Base-by-base conservation (phyloP, 2,329 filamentous ascomycete genomes). In the Cladophialophora carrionii region DNA sequence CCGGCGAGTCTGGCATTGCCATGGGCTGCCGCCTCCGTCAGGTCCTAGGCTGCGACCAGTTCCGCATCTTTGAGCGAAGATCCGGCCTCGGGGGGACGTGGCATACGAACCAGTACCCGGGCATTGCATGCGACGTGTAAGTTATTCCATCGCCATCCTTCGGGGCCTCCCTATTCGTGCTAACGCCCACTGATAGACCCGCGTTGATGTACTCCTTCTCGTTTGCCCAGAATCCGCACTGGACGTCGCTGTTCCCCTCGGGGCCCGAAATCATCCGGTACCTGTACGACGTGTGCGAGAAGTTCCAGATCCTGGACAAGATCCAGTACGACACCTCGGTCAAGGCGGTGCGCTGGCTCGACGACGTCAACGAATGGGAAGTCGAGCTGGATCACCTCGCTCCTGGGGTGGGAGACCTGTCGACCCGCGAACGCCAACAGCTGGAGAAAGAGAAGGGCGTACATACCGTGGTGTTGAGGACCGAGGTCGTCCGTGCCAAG, bases 41-140 rank as follows among this genome's bases (percentile, higher is more conserved):
- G 20, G 81, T 82, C 73, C 80, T 88, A 49, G 81, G 80, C 32
- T 85, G 86, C 61, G 81, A 83, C 66, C 85, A 88, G 65, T 82
- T 89, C 70, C 78, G 79, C 31, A 81, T 89, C 71, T 88, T 88
- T 65, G 87, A 89, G 26, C 79, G 83, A 12, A 78, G 85, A 66
- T 76, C 78, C 3, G 81, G 82, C 2, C 78, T 88, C 51, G 87
- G 87, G 34, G 87, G 87, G 7, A 88, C 87, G 1, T 90, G 87
- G 87, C 82, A 81, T 74, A 82, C 82, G 52, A 89, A 88, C 72
- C 78, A 80, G 34, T 89, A 89, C 73, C 87, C 84, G 9, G 83
- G 83, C 73, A 76, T 78, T 61, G 84, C 84, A 6, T 87, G 85
- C 70, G 85, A 87, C 73, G 74, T 84, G 79, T 82, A 75, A 70